Evolutionary conservation across 768 basidiomycete genomes (phyloP), one percentile per base, ranked within the genome.

Genomic region (Psilocybe cubensis): DNA sequence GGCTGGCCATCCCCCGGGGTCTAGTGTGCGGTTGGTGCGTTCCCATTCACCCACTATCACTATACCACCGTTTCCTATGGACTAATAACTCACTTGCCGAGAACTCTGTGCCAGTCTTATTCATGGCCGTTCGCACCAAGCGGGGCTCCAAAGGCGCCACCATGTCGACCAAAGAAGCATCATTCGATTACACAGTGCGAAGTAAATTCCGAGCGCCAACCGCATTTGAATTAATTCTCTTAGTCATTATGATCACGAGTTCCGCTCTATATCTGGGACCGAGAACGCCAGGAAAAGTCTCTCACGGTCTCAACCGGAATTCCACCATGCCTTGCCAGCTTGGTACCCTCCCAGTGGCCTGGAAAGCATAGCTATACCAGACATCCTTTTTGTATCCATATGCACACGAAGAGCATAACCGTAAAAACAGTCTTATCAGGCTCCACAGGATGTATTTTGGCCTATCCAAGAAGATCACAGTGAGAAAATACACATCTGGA

Each of bases 201-300:
- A 29, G 25, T 14, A 48, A 29, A 29, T 48, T 48, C 46, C 46
- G 46, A 48, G 46, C 46, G 46, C 46, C 46, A 48, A 48, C 46
- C 27, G 10, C 18, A 28, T n/a, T 44, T 44, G 42, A 44, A 31
- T 5, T 48, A 3, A 18, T 18, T 17, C 6, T 3, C 25, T 28
- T 28, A 1, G 46, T 18, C 28, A 48, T 18, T 5, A 3, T 17
- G n/a, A 28, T 48, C 46, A 48, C 46, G 46, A 28, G 46, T 12
- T n/a, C 28, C 14, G 25, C n/a, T 10, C 25, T 18, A n/a, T 7
- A 27, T 25, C 14, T 28, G 17, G 3, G n/a, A 8, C 18, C 24
- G 46, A 18, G n/a, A n/a, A 17, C 1, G 28, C 27, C 2, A 7
- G 35, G 23, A 20, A 44, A 25, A 44, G 8, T 44, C 23, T 44